Percentiles rank a stretch among this genome's conserved stretches.
phyloP scores from a whole-genome alignment of 192 early-diverging fungal species.

The Coemansia sp. region DNA sequence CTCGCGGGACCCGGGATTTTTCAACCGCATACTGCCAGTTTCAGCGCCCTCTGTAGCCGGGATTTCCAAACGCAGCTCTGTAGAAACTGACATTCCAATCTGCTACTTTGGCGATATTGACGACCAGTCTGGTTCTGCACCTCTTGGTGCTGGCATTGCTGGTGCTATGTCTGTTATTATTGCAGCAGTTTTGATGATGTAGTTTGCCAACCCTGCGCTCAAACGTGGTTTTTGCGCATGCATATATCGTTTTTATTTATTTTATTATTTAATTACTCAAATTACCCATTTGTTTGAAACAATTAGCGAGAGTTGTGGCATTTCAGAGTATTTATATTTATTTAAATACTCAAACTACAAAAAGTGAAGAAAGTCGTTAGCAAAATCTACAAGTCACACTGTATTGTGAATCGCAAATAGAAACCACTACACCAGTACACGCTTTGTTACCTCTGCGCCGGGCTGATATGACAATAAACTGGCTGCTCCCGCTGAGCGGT shows the following conservation, averaged over 20 bases:
- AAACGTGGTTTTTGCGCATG: not conserved
- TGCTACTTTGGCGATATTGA: constrained; percentile 32
- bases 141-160: not conserved
- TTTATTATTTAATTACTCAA: not conserved
- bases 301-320: no score
- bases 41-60: constrained; percentile 1
- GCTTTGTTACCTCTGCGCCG: not conserved
- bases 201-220: not conserved
- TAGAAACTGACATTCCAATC: constrained; percentile 23
- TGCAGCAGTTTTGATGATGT: not conserved
- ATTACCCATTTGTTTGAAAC: not conserved
- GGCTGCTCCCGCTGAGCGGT: not conserved
- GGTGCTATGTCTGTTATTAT: not conserved
- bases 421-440: not conserved
- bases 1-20: constrained; percentile 46
- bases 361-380: no score
- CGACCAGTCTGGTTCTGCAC: constrained; percentile 13
- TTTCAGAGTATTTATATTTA: not conserved
- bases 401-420: no score
- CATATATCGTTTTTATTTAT: constrained; percentile 3
- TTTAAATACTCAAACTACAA: not conserved
- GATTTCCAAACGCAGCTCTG: not conserved
- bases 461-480: not conserved
- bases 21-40: constrained; percentile 24
- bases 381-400: no score